A percentile compares a stretch with the other conserved stretches of the same genome.
Conservation (phyloP, 139 green algal genomes). For the Ostreobium quekettii region DNA sequence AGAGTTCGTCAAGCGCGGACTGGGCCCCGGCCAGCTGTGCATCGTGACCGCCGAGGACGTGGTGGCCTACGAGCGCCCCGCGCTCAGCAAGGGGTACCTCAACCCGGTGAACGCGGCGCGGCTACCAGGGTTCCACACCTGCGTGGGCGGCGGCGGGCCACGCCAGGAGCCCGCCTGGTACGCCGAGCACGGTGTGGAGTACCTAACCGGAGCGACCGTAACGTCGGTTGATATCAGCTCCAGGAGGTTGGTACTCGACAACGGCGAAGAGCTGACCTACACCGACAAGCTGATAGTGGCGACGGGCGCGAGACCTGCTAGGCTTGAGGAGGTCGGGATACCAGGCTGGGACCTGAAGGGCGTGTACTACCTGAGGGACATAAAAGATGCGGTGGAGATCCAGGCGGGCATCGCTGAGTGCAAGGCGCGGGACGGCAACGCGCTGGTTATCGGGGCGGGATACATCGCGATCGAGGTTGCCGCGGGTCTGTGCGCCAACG, state of each 20-base stretch:
- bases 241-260: not conserved
- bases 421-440: conserved; percentile 52
- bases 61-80: conserved; percentile 83
- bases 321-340: conserved; percentile 57
- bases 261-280: too few relatives aligned
- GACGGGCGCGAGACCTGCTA: conserved; percentile 60
- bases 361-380: conserved; percentile 74
- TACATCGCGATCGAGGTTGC: conserved; percentile 86
- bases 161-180: conserved; percentile 71
- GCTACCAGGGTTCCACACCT: conserved; percentile 87
- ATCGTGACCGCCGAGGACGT: conserved; percentile 65
- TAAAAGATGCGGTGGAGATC: conserved; percentile 67
- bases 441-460: conserved; percentile 72
- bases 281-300: conserved; percentile 81
- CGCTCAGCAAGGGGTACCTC: conserved; percentile 85
- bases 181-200: conserved; percentile 46
- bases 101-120: conserved; percentile 47
- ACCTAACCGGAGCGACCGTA: not conserved
- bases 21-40: conserved; percentile 42
- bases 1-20: conserved; percentile 48
- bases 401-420: conserved; percentile 43
- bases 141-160: conserved; percentile 75
- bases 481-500: conserved; percentile 54
- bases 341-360: conserved; percentile 61
- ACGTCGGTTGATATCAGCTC: not conserved